phyloP scores from a whole-genome alignment of 1,284 basidiomycete genomes.

The Pseudozyma flocculosa region DNA sequence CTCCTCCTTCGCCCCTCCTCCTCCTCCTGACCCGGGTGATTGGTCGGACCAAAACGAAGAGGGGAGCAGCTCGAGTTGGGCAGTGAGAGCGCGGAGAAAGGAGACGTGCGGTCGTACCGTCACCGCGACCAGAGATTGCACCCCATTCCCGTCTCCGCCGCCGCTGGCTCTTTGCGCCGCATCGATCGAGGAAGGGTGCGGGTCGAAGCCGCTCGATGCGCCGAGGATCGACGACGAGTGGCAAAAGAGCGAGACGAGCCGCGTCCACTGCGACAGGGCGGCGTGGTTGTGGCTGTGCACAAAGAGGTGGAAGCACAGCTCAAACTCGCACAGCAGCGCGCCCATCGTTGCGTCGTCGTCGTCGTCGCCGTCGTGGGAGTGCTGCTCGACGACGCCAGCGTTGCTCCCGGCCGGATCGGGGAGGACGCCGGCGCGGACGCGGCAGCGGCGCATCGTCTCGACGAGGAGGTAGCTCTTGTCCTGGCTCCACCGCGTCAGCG shows the following conservation, averaged over 20 bases:
- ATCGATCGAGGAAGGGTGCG: conserved; percentile 19
- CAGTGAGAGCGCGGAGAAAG: conserved; percentile 11
- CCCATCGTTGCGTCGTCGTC: background rate
- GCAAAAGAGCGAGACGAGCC: conserved; percentile 31
- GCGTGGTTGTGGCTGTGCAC: conserved; percentile 19
- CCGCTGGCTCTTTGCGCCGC: background rate
- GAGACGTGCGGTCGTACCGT: conserved; percentile 7
- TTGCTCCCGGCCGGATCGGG: background rate
- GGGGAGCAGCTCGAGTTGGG: conserved; percentile 9
- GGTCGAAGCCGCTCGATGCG: conserved; percentile 12
- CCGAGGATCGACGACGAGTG: conserved; percentile 27
- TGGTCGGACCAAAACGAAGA: conserved; percentile 23
- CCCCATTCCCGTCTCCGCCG: no score
- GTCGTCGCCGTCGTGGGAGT: no score
- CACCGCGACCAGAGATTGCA: no score
- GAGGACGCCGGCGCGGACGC: no score
- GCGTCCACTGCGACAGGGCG: conserved; percentile 35
- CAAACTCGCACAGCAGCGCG: conserved; percentile 22
- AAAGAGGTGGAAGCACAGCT: conserved; percentile 40
- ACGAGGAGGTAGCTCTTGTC: conserved; percentile 53
- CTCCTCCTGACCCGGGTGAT: no score
- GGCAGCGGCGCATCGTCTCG: conserved; percentile 22
- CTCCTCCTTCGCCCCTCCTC: conserved; percentile 2
- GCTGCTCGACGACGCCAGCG: no score
- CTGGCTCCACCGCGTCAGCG: conserved; percentile 46